Evolutionary conservation across 371 early-diverging fungal species (phyloP).

Genomic region (Phascolomyces articulosus): DNA sequence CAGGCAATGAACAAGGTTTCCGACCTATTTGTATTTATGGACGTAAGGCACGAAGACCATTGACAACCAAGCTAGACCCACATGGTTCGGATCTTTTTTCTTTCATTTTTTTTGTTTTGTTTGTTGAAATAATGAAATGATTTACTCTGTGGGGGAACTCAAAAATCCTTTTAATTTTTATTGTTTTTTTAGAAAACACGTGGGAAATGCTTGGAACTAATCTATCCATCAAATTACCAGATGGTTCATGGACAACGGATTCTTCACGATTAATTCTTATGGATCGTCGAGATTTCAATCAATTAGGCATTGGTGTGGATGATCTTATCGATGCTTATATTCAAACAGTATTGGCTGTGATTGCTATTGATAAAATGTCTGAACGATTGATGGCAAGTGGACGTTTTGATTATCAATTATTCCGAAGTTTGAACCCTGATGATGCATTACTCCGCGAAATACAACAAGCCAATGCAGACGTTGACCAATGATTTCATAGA

Average conservation of each 20-base stretch:
- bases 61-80: constrained; percentile 64
- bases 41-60: constrained; percentile 81
- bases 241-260: constrained; percentile 88
- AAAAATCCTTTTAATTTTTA: too few relatives aligned
- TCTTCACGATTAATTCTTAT: constrained; percentile 83
- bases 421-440: constrained; percentile 88
- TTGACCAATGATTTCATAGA: background rate
- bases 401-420: constrained; percentile 80
- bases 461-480: constrained; percentile 42
- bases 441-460: constrained; percentile 80
- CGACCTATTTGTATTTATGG: constrained; percentile 89
- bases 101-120: constrained; percentile 1
- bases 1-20: constrained; percentile 71
- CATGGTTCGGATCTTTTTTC: constrained; percentile 28
- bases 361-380: constrained; percentile 91
- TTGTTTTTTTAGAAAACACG: constrained; percentile 41
- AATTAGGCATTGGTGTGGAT: constrained; percentile 88
- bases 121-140: background rate
- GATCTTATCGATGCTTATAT: constrained; percentile 94
- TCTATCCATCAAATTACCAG: constrained; percentile 77
- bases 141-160: background rate
- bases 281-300: constrained; percentile 95
- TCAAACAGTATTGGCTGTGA: constrained; percentile 87
- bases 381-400: constrained; percentile 69
- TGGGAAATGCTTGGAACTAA: constrained; percentile 98